These are phyloP conservation scores for Acanthamoeba sp. DNA, from an alignment of 208 protist species.

Conservation along the genomic window DNA sequence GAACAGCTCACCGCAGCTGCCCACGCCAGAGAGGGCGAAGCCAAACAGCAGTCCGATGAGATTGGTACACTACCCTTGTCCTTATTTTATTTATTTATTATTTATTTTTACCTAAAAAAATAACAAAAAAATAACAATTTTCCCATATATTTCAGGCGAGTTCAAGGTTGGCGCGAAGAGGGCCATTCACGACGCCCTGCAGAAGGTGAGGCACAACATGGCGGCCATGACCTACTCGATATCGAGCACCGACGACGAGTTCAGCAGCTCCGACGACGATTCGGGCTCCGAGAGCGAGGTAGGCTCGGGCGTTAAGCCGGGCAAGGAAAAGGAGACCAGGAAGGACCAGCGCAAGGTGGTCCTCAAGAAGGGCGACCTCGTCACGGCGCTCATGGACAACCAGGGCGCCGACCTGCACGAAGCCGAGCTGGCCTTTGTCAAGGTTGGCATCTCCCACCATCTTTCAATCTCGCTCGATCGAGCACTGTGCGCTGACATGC, in stretches of 20 bases:
- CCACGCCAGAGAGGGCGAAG: not conserved
- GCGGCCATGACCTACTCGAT: not conserved
- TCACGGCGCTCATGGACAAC: conserved; percentile 7
- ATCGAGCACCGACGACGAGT: not conserved
- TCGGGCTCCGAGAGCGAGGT: not conserved
- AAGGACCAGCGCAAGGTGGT: not conserved
- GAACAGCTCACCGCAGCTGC: not conserved
- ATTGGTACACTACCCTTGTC: not conserved
- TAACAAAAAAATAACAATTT: no score
- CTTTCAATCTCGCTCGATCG: no score
- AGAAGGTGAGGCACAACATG: conserved; percentile 36
- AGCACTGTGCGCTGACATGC: no score
- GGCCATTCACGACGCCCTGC: conserved; percentile 35
- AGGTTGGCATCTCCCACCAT: not conserved
- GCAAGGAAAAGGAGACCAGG: not conserved
- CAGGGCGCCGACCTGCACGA: conserved; percentile 12
- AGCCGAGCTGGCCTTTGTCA: not conserved
- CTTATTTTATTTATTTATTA: no score
- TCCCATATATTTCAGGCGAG: not conserved
- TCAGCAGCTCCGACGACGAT: not conserved
- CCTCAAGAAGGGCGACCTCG: conserved; percentile 12
- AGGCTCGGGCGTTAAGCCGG: no score
- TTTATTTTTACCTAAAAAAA: no score
- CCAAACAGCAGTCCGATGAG: not conserved
- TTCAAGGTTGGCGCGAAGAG: not conserved